These are phyloP conservation scores for Fraxinus americana DNA, from an alignment of 257 asterid genomes.

Conservation along the genomic window DNA sequence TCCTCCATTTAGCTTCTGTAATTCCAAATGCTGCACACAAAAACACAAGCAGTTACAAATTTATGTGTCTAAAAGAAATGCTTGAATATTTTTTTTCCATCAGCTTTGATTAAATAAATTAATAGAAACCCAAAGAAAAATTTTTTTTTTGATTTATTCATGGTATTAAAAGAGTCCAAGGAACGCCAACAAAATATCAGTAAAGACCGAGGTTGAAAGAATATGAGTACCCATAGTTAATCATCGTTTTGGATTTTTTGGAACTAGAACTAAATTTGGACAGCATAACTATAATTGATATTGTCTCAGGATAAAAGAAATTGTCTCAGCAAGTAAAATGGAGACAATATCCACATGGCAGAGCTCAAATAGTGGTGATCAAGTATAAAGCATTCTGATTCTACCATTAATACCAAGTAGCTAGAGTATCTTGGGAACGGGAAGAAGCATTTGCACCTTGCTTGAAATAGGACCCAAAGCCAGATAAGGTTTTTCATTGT, in stretches of 20 bases:
- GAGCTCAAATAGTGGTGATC: neutral
- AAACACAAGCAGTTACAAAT: too few species aligned
- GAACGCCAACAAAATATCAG: neutral
- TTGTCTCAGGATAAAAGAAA: neutral
- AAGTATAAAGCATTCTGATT: neutral
- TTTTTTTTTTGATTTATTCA: neutral
- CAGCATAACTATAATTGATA: too few species aligned
- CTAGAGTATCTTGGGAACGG: slow-evolving; percentile 10
- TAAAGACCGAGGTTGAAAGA: too few species aligned
- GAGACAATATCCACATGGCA: neutral
- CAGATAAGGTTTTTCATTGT: slow-evolving; percentile 85
- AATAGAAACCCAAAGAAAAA: too few species aligned
- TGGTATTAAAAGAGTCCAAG: neutral
- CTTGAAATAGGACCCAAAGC: slow-evolving; percentile 94
- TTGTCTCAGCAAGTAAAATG: neutral
- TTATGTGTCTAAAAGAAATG: too few species aligned
- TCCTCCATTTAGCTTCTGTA: too few species aligned
- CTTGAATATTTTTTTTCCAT: too few species aligned
- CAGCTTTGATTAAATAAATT: too few species aligned
- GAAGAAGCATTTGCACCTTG: slow-evolving; percentile 54
- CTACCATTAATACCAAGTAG: neutral
- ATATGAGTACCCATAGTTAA: too few species aligned
- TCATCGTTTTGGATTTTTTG: too few species aligned
- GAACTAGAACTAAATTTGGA: too few species aligned
- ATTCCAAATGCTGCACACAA: too few species aligned